Evolutionary conservation across 768 basidiomycete genomes (phyloP).

Genomic region (Fibroporia radiculosa): DNA sequence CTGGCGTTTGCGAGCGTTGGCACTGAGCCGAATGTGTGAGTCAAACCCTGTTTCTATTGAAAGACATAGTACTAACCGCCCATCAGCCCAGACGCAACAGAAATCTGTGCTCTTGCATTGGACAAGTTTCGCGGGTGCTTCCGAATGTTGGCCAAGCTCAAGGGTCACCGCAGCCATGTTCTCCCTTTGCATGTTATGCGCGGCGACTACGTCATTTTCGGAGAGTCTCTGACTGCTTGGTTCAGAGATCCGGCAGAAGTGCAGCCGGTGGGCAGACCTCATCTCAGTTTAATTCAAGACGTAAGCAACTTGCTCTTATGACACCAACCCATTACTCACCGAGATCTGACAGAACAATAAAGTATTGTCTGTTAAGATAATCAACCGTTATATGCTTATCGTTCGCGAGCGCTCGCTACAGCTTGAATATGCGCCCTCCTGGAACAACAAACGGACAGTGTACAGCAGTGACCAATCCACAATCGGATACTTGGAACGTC

Average conservation of each 20-base stretch:
- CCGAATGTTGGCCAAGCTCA: constrained; percentile 10
- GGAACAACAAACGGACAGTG: constrained; percentile 10
- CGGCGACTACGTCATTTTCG: constrained; percentile 16
- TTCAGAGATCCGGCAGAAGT: constrained; percentile 2
- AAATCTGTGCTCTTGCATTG: constrained; percentile 18
- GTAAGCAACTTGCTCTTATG: not conserved
- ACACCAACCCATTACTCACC: not conserved
- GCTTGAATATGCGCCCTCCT: constrained; percentile 14
- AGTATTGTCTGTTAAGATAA: constrained; percentile 20
- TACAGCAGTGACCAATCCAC: not conserved
- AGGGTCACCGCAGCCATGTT: constrained; percentile 8
- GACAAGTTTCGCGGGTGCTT: constrained; percentile 27
- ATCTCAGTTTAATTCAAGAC: not conserved
- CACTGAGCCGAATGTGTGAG: constrained; percentile 10
- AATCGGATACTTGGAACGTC: constrained; percentile 13
- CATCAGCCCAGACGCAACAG: constrained; percentile 6
- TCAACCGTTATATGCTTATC: constrained; percentile 22
- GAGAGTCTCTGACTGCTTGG: constrained; percentile 16
- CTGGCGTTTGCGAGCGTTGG: constrained; percentile 17
- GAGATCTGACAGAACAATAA: constrained; percentile 6
- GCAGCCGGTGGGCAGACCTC: not conserved
- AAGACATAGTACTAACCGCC: not conserved
- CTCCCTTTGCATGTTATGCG: constrained; percentile 16
- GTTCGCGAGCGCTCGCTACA: constrained; percentile 21
- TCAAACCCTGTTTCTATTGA: not conserved